A percentile compares a stretch with the other conserved stretches of the same genome.
phyloP scores from a whole-genome alignment of 495 filamentous ascomycete species.

The Penicillium chermesinum region DNA sequence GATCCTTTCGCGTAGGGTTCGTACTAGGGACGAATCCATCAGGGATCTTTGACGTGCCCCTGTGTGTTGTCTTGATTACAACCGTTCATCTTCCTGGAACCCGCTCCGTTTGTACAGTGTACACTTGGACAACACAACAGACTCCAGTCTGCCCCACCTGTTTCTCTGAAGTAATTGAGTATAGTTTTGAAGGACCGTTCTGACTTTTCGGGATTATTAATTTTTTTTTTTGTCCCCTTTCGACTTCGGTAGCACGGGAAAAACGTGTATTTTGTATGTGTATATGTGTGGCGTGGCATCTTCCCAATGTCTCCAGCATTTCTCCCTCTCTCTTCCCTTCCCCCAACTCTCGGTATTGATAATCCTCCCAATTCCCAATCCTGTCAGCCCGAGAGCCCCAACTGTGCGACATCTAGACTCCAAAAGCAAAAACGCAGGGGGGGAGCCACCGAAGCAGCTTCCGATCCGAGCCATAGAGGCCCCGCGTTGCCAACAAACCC shows the following conservation, averaged over 20 bases:
- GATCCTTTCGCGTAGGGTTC: conserved; percentile 8
- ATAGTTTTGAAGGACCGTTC: conserved; percentile 4
- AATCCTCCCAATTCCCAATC: conserved; percentile 2
- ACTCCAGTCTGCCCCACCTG: conserved; percentile 22
- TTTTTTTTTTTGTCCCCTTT: conserved; percentile 8
- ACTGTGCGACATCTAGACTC: neutral
- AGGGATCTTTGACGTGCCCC: neutral
- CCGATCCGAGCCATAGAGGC: neutral
- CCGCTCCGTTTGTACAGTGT: conserved; percentile 2
- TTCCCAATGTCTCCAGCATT: conserved; percentile 11
- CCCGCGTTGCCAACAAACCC: neutral
- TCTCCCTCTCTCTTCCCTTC: conserved; percentile 7
- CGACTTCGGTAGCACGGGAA: conserved; percentile 14
- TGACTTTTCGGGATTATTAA: conserved; percentile 11
- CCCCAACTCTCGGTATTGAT: conserved; percentile 6
- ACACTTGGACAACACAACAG: conserved; percentile 10
- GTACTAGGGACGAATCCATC: neutral
- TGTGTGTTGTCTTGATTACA: conserved; percentile 23
- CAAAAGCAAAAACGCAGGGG: neutral
- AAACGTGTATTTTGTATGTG: conserved; percentile 15
- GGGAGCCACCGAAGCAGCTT: neutral
- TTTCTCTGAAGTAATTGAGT: conserved; percentile 17
- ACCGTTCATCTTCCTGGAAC: conserved; percentile 7
- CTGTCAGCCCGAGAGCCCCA: neutral
- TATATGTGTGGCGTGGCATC: conserved; percentile 17